Evolutionary conservation across 371 early-diverging fungal species (phyloP).

Genomic region (Syncephalastrum racemosum): DNA sequence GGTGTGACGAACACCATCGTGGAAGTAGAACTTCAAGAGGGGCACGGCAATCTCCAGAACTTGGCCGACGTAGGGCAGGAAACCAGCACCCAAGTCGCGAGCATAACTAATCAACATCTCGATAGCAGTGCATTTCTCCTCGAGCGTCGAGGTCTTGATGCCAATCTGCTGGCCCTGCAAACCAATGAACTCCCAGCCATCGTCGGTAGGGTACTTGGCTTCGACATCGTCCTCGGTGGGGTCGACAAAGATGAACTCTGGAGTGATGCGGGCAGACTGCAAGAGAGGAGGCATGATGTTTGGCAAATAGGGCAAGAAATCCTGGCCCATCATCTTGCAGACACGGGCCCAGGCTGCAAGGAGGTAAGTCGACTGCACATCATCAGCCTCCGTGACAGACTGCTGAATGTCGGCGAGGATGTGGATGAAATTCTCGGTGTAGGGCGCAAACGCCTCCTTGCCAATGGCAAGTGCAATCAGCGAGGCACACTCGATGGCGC

Average conservation of each 20-base stretch:
- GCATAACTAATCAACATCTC: constrained; percentile 97
- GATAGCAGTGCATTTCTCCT: constrained; percentile 96
- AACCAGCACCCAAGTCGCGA: constrained; percentile 85
- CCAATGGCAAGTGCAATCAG: constrained; percentile 92
- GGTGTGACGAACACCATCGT: constrained; percentile 93
- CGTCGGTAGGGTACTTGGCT: constrained; percentile 83
- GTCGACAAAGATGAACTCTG: constrained; percentile 90
- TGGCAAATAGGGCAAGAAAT: constrained; percentile 91
- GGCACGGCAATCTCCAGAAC: constrained; percentile 86
- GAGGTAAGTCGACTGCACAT: constrained; percentile 89
- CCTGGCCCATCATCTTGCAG: constrained; percentile 90
- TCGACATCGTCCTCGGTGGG: constrained; percentile 83
- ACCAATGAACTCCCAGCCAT: constrained; percentile 94
- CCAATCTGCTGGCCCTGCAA: constrained; percentile 91
- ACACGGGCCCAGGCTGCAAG: constrained; percentile 95
- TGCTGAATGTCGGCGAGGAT: constrained; percentile 82
- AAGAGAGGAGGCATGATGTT: constrained; percentile 95
- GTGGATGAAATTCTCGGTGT: constrained; percentile 76
- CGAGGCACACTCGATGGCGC: constrained; percentile 95
- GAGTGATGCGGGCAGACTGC: constrained; percentile 80
- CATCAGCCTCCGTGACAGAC: constrained; percentile 81
- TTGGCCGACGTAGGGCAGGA: constrained; percentile 79
- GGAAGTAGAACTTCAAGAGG: constrained; percentile 93
- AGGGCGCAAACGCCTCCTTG: constrained; percentile 78
- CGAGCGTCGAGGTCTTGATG: constrained; percentile 91